These are phyloP conservation scores for Cyphellophora europaea DNA, from an alignment of 2,329 filamentous ascomycete genomes.

Conservation along the genomic window DNA sequence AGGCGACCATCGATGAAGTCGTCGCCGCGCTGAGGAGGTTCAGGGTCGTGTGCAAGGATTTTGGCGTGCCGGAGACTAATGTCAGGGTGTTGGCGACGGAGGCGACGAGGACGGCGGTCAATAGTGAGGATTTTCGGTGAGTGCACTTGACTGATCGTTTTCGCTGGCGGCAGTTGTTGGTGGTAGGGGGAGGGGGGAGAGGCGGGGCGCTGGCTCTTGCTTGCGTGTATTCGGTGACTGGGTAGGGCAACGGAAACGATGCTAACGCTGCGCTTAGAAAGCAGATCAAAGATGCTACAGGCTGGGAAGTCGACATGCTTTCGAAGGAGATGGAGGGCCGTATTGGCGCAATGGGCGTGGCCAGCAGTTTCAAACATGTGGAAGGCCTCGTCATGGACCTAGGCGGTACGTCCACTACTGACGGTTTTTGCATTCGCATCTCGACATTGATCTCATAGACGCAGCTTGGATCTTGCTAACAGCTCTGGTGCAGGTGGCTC, in stretches of 20 bases:
- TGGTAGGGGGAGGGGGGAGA: no score
- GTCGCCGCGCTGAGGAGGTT: slow-evolving; percentile 60
- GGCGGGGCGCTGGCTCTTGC: no score
- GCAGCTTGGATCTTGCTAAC: no score
- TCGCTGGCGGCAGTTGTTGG: no score
- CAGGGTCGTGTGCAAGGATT: slow-evolving; percentile 58
- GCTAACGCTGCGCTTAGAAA: no score
- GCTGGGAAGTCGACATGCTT: slow-evolving; percentile 62
- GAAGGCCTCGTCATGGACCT: slow-evolving; percentile 78
- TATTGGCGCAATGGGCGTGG: slow-evolving; percentile 73
- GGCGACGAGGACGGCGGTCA: slow-evolving; percentile 72
- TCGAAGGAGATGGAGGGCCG: slow-evolving; percentile 73
- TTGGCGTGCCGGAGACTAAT: slow-evolving; percentile 54
- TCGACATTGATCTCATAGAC: no score
- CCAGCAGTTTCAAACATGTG: slow-evolving; percentile 62
- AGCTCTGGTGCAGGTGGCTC: background rate
- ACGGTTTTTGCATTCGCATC: slow-evolving; percentile 1
- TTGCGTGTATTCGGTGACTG: no score
- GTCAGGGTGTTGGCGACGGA: slow-evolving; percentile 78
- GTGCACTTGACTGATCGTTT: no score
- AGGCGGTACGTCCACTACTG: slow-evolving; percentile 41
- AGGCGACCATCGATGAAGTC: slow-evolving; percentile 55
- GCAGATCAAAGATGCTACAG: slow-evolving; percentile 54
- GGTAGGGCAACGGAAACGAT: no score
- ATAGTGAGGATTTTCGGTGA: slow-evolving; percentile 60